Evolutionary conservation across 1,139 yeast genomes (phyloP), one percentile per base, ranked within the genome.

Genomic region (Scheffersomyces lignicola): DNA sequence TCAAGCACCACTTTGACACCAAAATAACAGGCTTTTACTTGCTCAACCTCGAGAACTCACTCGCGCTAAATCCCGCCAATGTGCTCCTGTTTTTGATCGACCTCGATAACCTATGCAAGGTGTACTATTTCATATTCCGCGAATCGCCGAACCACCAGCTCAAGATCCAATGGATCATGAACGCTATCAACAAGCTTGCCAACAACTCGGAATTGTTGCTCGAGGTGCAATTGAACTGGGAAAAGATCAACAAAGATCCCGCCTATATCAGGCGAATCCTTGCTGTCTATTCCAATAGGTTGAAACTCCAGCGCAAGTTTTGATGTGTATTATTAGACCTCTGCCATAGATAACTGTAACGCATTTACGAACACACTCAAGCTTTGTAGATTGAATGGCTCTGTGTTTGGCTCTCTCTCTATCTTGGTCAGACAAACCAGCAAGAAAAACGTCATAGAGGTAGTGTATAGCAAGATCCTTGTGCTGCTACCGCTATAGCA

Each of bases 121-220:
- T 38, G 10, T 38, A 35, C 21, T 23, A 31, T 26, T 29, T 35
- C 18, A 29, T 37, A 5, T 35, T 36, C 18, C 29, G 30, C 21
- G 36, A 24, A 15, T 10, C 11, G 5, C 39, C 41, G 8, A 11
- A 31, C 7, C 29, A 32, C 22, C 34, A 38, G 24, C 13, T 35
- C 15, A 32, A 27, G 26, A 21, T 38, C n/a, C 33, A 38, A 16
- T 38, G 41, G 41, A 25, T 38, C 9, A 38, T 38, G 41, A 37
- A 31, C 11, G 18, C 30, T 6, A 17, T 38, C 12, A 33, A 33
- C 24, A 21, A 12, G 17, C n/a, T 26, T n/a, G n/a, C 9, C n/a
- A 21, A 18, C 13, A 16, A 37, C 22, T 20, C 18, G 14, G 37
- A 38, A 2, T 29, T 38, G 10, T 24, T 26, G 11, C 11, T 18